Base-by-base conservation (phyloP, 176 grass and related monocot species). In the Lolium multiflorum region DNA sequence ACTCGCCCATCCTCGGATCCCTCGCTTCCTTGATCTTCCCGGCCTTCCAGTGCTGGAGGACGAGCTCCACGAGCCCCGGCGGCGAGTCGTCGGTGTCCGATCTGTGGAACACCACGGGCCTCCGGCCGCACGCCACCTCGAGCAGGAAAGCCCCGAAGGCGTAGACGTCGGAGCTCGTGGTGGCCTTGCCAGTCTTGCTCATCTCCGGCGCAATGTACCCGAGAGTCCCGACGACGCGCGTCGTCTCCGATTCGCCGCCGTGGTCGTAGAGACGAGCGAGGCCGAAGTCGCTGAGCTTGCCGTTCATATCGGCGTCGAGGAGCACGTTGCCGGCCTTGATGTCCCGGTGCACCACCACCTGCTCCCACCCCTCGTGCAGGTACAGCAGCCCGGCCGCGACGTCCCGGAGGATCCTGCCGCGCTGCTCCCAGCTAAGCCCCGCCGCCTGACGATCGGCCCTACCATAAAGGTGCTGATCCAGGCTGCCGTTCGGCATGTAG, bases 291-390 rank as follows among this genome's bases (percentile, higher is more conserved):
- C 96, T 90, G 10, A 98, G 84, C 84, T 89, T 95, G 17, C 75
- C 96, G 74, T 96, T 96, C 86, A 92, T 86, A 15, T 89, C 75
- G 43, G 14, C 79, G 67, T 98, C 96, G 20, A 98, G 93, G 20
- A 98, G 92, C 25, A 98, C 90, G 81, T 98, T 98, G 31, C 79
- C 78, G 14, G 96, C 46, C 74, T 98, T 98, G 35, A 98, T 92
- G 86, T 98, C 96, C 21, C 96, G 88, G 84, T 98, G 95, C 77
- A 97, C 88, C 73, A 97, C 95, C 77, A 97, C 90, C 77, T 97
- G 92, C 59, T 97, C 92, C 92, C 95, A 97, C 76, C 88, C 95
- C 61, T 94, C 92, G 74, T 97, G 95, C 65, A 97, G 87, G 83
- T 97, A 97, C 57, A 89, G 92, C 18, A 97, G 78, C 35, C 92